These are phyloP conservation scores for Apiospora phragmitis DNA, from an alignment of 2,329 filamentous ascomycete genomes.

Conservation along the genomic window DNA sequence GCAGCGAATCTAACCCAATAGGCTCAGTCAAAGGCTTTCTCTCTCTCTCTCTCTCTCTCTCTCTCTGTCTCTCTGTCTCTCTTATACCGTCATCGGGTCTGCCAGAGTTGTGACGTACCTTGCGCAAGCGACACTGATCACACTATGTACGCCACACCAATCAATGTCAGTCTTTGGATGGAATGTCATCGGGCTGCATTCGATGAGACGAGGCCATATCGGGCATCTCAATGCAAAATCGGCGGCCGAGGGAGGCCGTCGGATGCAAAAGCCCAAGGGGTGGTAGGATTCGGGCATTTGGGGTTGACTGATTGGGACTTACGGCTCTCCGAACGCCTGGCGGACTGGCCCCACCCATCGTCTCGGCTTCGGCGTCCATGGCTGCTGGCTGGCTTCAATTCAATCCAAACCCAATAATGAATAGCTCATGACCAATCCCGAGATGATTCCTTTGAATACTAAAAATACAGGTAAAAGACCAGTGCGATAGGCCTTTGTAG, in stretches of 20 bases:
- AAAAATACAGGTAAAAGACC: neutral
- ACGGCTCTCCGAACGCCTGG: conserved; percentile 8
- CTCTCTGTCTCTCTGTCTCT: too few relatives aligned
- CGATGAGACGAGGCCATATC: neutral
- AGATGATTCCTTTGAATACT: neutral
- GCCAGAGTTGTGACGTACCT: conserved; percentile 29
- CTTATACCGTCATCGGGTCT: neutral
- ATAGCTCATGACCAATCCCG: neutral
- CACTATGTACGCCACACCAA: conserved; percentile 27
- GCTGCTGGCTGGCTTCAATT: neutral
- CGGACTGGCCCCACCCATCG: conserved; percentile 1
- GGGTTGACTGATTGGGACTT: neutral
- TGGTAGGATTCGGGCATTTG: neutral
- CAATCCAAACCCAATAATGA: neutral
- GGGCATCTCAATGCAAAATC: neutral
- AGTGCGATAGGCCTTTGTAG: neutral
- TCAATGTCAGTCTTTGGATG: neutral
- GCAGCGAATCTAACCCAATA: conserved; percentile 51
- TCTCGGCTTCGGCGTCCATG: neutral
- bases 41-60: neutral
- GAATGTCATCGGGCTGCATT: neutral
- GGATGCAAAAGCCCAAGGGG: neutral
- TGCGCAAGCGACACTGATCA: conserved; percentile 40
- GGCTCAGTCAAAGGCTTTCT: conserved; percentile 11
- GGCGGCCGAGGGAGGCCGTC: neutral